Base-by-base conservation (phyloP, 257 asterid species). In the Fraxinus pennsylvanica region DNA sequence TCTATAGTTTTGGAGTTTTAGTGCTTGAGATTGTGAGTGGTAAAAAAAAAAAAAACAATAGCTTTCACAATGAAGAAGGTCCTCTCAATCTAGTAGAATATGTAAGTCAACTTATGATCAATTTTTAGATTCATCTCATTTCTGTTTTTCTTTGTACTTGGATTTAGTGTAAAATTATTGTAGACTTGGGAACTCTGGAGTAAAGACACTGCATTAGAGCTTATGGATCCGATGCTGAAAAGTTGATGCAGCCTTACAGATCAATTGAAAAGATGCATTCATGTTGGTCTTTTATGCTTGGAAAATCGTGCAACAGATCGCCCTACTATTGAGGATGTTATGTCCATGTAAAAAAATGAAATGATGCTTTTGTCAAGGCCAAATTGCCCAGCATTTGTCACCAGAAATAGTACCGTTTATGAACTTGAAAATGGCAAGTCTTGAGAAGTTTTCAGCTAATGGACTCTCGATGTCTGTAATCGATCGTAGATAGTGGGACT, bases 181-280 rank as follows among this genome's bases (percentile, higher is more conserved):
- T 76, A 92, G 94, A 90, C 87, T 19, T 92, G 96, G 92, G 90
- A 87, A 81, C 82, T 79, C 25, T 90, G 92, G 94, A 75, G 47
- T 61, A 79, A 75, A 17, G 85, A 68, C 35, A 43, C 63, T 72
- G 88, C 86, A 6, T 33, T 78, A 45, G 84, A 85, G 41, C 73
- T 92, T 21, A 79, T 81, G 79, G 92, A 90, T 83, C 89, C 87
- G 41, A 68, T 54, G 12, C 75, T 90, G 25, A 83, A 67, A 14
- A 74, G 79, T 73, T 76, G 87, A 9, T 84, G 85, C 76, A 69
- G 68, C 29, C 21, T 9, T 22, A 57, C 38, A 30, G 82, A 77
- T 36, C 87, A 78, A 78, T 3, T 90, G 52, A 76, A 80, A 13
- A 80, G 87, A 81, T 85, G 86, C 77, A 78, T 91, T 38, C 86